Evolutionary conservation across 2,329 filamentous ascomycete species (phyloP).

Genomic region (Paracamarosporium sp.): DNA sequence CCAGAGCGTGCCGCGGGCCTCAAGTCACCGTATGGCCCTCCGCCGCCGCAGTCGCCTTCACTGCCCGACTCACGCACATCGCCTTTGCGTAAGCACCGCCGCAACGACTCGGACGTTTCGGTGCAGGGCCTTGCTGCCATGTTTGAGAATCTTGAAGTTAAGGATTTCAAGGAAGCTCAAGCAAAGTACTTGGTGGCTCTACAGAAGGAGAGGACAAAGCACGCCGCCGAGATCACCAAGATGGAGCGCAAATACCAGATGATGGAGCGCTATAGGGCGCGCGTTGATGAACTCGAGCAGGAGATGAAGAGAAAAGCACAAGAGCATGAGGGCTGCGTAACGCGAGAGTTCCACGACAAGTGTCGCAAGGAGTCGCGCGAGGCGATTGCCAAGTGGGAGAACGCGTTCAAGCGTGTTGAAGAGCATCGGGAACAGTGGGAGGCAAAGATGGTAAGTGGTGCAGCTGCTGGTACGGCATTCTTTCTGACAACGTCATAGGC

Average conservation of each 20-base stretch:
- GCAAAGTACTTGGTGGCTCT: constrained; percentile 53
- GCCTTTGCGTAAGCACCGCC: constrained; percentile 34
- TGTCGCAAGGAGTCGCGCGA: constrained; percentile 37
- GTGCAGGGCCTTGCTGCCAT: constrained; percentile 66
- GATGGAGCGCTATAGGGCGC: constrained; percentile 31
- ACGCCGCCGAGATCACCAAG: constrained; percentile 41
- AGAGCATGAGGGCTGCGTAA: constrained; percentile 29
- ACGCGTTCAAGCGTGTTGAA: constrained; percentile 38
- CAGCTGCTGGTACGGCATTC: not conserved
- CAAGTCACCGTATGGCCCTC: constrained; percentile 39
- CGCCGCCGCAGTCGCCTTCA: constrained; percentile 34
- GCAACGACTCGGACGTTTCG: constrained; percentile 46
- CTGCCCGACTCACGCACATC: constrained; percentile 50
- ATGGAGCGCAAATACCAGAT: constrained; percentile 67
- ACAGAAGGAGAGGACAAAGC: constrained; percentile 50
- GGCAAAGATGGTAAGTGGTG: constrained; percentile 31
- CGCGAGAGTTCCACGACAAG: constrained; percentile 37
- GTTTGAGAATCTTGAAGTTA: constrained; percentile 71
- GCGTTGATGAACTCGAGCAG: constrained; percentile 40
- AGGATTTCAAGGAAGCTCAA: constrained; percentile 54
- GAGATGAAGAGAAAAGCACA: constrained; percentile 28
- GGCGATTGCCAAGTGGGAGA: constrained; percentile 41
- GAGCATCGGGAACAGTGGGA: constrained; percentile 34
- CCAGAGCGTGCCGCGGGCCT: constrained; percentile 67
- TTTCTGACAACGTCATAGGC: constrained; percentile 19